Percentiles rank a stretch among this genome's conserved stretches.
phyloP scores from a whole-genome alignment of 2,329 filamentous ascomycete species.

The Emmonsiellopsis sp. region DNA sequence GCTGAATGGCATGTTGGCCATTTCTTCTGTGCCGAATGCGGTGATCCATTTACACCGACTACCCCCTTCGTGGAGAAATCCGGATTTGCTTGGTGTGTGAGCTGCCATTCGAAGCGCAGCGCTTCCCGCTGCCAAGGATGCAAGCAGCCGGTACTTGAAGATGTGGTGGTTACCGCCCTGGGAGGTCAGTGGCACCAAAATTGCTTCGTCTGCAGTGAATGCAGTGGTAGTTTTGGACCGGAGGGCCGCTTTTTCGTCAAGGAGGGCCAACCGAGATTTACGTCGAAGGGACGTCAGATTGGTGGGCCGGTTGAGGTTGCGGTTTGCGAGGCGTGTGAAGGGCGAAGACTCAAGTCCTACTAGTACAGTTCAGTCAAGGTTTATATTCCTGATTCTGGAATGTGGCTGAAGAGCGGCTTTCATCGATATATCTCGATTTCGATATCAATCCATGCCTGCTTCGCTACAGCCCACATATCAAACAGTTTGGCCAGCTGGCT shows the following conservation, averaged over 20 bases:
- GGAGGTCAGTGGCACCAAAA: slow-evolving; percentile 88
- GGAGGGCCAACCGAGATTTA: slow-evolving; percentile 40
- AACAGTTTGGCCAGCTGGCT: too few species aligned
- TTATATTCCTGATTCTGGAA: too few species aligned
- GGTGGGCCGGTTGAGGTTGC: slow-evolving; percentile 45
- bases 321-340: slow-evolving; percentile 54
- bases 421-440: too few species aligned
- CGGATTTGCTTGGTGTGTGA: slow-evolving; percentile 92
- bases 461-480: too few species aligned
- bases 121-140: slow-evolving; percentile 84
- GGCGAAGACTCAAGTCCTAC: slow-evolving; percentile 51
- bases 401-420: too few species aligned
- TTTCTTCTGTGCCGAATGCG: slow-evolving; percentile 98
- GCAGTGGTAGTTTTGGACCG: slow-evolving; percentile 46
- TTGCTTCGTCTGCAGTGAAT: slow-evolving; percentile 77
- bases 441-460: too few species aligned
- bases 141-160: slow-evolving; percentile 72
- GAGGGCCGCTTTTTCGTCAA: slow-evolving; percentile 56
- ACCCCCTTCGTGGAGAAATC: slow-evolving; percentile 94
- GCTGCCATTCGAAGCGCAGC: slow-evolving; percentile 84
- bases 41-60: slow-evolving; percentile 58
- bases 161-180: slow-evolving; percentile 80
- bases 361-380: too few species aligned
- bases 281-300: slow-evolving; percentile 37
- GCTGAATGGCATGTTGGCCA: slow-evolving; percentile 96